These are phyloP conservation scores for Aphanomyces stellatus DNA, from an alignment of 352 stramenopile species.

Conservation along the genomic window DNA sequence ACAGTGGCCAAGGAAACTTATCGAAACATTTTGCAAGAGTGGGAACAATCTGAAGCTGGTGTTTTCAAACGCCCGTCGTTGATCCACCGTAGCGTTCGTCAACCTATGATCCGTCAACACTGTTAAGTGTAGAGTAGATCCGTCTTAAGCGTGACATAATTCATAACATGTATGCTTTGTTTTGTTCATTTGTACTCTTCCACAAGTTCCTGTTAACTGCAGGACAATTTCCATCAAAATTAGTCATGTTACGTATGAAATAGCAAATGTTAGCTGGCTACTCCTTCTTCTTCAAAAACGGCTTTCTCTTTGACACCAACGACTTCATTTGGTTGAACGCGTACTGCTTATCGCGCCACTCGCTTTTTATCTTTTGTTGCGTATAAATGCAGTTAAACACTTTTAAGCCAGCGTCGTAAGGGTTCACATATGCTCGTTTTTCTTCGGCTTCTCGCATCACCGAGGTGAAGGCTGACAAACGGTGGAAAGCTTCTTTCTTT, in stretches of 20 bases:
- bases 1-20: background rate
- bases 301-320: background rate
- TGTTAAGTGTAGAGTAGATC: background rate
- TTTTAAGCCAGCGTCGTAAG: constrained; percentile 17
- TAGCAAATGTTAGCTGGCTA: background rate
- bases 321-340: constrained; percentile 11
- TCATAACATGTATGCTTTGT: too few species aligned
- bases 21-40: background rate
- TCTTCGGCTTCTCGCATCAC: constrained; percentile 12
- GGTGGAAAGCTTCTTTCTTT: background rate
- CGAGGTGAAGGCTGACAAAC: background rate
- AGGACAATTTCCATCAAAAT: too few species aligned
- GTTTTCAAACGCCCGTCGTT: background rate
- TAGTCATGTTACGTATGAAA: too few species aligned
- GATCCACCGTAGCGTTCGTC: background rate
- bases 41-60: background rate
- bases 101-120: background rate
- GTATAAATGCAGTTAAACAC: constrained; percentile 19
- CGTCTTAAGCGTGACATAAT: background rate
- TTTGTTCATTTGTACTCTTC: too few species aligned
- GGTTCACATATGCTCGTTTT: constrained; percentile 17
- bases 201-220: too few species aligned
- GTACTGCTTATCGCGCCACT: background rate
- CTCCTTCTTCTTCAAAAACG: background rate
- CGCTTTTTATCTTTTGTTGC: constrained; percentile 1